A percentile compares a stretch with the other conserved stretches of the same genome.
phyloP scores from a whole-genome alignment of 2,329 filamentous ascomycete species.

The Alternaria brassicicola region DNA sequence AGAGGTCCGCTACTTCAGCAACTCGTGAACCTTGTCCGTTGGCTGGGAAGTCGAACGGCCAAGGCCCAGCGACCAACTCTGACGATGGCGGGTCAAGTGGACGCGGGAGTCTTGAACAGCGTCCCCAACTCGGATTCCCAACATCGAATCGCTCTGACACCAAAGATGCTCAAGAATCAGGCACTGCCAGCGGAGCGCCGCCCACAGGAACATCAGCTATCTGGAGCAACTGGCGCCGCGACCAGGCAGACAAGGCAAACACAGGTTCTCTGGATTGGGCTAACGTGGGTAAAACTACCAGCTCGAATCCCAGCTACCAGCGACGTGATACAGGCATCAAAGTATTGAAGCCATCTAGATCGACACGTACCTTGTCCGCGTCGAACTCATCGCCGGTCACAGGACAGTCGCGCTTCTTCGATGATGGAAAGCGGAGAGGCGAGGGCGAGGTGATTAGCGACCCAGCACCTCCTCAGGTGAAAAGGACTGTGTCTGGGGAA shows the following conservation, averaged over 20 bases:
- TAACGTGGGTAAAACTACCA: slow-evolving; percentile 62
- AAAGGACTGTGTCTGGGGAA: slow-evolving; percentile 35
- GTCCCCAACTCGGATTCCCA: slow-evolving; percentile 28
- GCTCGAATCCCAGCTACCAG: slow-evolving; percentile 68
- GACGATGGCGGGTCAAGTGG: slow-evolving; percentile 39
- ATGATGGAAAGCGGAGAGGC: slow-evolving; percentile 53
- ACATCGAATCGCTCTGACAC: slow-evolving; percentile 25
- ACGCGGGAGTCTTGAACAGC: slow-evolving; percentile 42
- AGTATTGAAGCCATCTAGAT: slow-evolving; percentile 79
- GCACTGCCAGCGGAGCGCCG: slow-evolving; percentile 23
- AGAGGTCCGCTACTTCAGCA: slow-evolving; percentile 2
- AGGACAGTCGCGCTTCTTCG: slow-evolving; percentile 56
- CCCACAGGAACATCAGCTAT: slow-evolving; percentile 51
- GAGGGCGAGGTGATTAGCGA: slow-evolving; percentile 25
- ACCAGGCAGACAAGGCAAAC: slow-evolving; percentile 43
- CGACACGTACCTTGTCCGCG: slow-evolving; percentile 57
- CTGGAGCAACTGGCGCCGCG: slow-evolving; percentile 58
- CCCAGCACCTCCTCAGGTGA: slow-evolving; percentile 32
- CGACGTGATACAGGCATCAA: slow-evolving; percentile 81
- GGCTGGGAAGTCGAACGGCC: slow-evolving; percentile 21
- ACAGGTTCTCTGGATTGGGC: slow-evolving; percentile 56
- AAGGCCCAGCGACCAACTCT: slow-evolving; percentile 24
- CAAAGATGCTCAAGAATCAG: slow-evolving; percentile 30
- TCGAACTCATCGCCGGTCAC: slow-evolving; percentile 33
- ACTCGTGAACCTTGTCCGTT: slow-evolving; percentile 10